Percentiles rank a stretch among this genome's conserved stretches.
These are phyloP conservation scores for Alternaria brassicae DNA, from an alignment of 2,329 filamentous ascomycete genomes.

Conservation along the genomic window DNA sequence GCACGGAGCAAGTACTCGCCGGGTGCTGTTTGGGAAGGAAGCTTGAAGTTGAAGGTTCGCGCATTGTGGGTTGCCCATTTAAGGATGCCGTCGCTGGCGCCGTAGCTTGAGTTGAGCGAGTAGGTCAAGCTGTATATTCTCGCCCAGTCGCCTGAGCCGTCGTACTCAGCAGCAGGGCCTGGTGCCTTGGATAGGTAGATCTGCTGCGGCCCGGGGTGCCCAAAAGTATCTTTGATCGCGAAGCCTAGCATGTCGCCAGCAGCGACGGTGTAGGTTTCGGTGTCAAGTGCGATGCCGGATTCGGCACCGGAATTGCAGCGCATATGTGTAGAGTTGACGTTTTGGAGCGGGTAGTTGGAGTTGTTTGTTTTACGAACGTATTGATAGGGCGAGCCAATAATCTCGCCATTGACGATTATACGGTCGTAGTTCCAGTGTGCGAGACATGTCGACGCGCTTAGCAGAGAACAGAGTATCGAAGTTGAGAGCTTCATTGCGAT, in stretches of 20 bases:
- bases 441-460: slow-evolving; percentile 3
- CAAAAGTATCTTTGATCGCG: slow-evolving; percentile 57
- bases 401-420: slow-evolving; percentile 36
- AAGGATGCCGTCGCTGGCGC: slow-evolving; percentile 20
- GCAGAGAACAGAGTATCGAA: slow-evolving; percentile 4
- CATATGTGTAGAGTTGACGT: slow-evolving; percentile 34
- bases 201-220: slow-evolving; percentile 36
- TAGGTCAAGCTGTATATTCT: slow-evolving; percentile 43
- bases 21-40: slow-evolving; percentile 46
- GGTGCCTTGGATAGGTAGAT: slow-evolving; percentile 40
- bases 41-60: slow-evolving; percentile 41
- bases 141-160: slow-evolving; percentile 37
- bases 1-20: slow-evolving; percentile 55
- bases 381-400: slow-evolving; percentile 34
- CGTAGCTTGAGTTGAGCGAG: slow-evolving; percentile 38
- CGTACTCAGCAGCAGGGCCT: slow-evolving; percentile 22
- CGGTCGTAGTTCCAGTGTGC: slow-evolving; percentile 40
- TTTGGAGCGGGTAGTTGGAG: slow-evolving; percentile 32
- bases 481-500: slow-evolving; percentile 2
- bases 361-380: slow-evolving; percentile 34
- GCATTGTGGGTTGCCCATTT: slow-evolving; percentile 40
- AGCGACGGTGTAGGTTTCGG: slow-evolving; percentile 29
- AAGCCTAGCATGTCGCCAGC: slow-evolving; percentile 57
- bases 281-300: slow-evolving; percentile 25
- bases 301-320: slow-evolving; percentile 34